These are phyloP conservation scores for Candida smagusa DNA, from an alignment of 1,139 yeast species.

Conservation along the genomic window DNA sequence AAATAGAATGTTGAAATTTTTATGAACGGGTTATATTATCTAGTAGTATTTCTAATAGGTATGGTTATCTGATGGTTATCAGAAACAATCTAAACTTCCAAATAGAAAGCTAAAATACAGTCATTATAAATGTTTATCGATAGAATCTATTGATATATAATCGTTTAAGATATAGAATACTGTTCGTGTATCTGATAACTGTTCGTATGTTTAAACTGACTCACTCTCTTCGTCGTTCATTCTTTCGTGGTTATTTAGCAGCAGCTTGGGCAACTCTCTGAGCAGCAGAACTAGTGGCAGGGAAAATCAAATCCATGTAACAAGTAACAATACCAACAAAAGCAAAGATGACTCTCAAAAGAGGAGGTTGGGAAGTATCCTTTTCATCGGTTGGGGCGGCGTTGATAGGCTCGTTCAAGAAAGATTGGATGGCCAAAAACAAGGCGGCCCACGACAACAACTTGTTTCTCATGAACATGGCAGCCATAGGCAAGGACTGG, in stretches of 20 bases:
- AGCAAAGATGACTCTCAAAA: conserved; percentile 46
- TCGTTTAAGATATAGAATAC: too few relatives aligned
- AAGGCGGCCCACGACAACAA: conserved; percentile 57
- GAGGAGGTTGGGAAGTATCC: conserved; percentile 38
- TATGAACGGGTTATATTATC: too few relatives aligned
- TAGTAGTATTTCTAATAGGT: too few relatives aligned
- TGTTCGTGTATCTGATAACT: too few relatives aligned
- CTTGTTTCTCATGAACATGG: conserved; percentile 56
- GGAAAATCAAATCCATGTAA: conserved; percentile 50
- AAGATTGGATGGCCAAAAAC: conserved; percentile 50
- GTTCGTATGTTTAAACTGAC: too few relatives aligned
- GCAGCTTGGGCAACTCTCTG: conserved; percentile 12
- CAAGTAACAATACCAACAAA: conserved; percentile 47
- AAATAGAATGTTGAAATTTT: too few relatives aligned
- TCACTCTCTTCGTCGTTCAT: too few relatives aligned
- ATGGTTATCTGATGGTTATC: too few relatives aligned
- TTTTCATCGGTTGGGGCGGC: conserved; percentile 17
- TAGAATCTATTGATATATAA: too few relatives aligned
- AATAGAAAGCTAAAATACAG: too few relatives aligned
- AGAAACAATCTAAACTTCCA: too few relatives aligned
- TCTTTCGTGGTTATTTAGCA: background rate
- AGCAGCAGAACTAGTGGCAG: conserved; percentile 29
- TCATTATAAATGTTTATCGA: too few relatives aligned
- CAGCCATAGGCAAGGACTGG: conserved; percentile 68
- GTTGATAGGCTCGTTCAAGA: conserved; percentile 47